Evolutionary conservation across 352 stramenopile genomes (phyloP).

Genomic region (Hyaloperonospora arabidopsidis): DNA sequence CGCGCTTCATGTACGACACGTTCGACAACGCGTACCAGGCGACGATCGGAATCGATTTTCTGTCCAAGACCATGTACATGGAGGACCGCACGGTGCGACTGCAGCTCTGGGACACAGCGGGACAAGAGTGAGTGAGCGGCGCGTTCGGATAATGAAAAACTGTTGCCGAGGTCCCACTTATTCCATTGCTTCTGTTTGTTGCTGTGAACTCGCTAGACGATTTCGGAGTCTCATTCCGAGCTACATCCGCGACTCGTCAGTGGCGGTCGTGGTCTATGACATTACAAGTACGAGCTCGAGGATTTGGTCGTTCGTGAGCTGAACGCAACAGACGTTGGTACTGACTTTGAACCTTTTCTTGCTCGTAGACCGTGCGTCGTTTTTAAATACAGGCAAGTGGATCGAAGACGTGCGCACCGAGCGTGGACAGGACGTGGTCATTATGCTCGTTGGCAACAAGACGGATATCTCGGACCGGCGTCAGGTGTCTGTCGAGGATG

Average conservation of each 20-base stretch:
- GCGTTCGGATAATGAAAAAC: too few species aligned
- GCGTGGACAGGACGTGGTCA: constrained; percentile 97
- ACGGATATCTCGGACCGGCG: constrained; percentile 97
- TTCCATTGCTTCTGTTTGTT: not conserved
- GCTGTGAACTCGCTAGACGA: constrained; percentile 31
- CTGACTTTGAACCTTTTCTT: not conserved
- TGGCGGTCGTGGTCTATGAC: constrained; percentile 99
- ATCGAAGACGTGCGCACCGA: constrained; percentile 98
- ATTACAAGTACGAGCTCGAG: constrained; percentile 89
- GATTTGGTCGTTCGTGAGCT: too few species aligned
- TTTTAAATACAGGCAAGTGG: constrained; percentile 99
- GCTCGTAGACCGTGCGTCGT: constrained; percentile 88
- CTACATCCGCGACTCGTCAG: constrained; percentile 98
- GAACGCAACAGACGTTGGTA: too few species aligned
- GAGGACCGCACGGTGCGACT: constrained; percentile 97
- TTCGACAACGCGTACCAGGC: constrained; percentile 97
- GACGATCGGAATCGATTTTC: constrained; percentile 99
- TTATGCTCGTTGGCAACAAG: constrained; percentile 99
- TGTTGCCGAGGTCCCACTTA: too few species aligned
- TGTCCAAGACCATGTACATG: constrained; percentile 99
- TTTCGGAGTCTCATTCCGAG: constrained; percentile 93
- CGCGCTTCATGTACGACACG: constrained; percentile 98
- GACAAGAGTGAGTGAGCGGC: constrained; percentile 85
- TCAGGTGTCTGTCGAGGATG: constrained; percentile 96
- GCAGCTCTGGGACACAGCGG: constrained; percentile 98